phyloP scores from a whole-genome alignment of 139 green algal species.

The Micromonas commoda region DNA sequence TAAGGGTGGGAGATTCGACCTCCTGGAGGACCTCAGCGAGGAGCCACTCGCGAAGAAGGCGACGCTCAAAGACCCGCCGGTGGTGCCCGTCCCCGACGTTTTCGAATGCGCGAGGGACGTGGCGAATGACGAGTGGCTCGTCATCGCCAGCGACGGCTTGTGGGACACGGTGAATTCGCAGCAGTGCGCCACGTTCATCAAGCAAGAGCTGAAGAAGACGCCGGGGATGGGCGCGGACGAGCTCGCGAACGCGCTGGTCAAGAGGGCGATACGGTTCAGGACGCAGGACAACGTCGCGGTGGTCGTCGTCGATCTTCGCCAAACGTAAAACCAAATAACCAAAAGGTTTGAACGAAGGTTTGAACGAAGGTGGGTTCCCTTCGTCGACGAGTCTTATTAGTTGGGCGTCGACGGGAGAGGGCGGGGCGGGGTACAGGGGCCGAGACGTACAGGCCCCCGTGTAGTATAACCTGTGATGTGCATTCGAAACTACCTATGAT shows the following conservation, averaged over 20 bases:
- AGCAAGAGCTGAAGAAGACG: not conserved
- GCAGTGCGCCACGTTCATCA: conserved; percentile 42
- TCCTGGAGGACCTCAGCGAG: conserved; percentile 12
- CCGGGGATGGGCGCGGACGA: not conserved
- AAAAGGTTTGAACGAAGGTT: too few species aligned
- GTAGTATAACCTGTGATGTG: too few species aligned
- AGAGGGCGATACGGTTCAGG: not conserved
- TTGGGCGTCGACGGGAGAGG: too few species aligned
- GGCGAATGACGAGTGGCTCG: conserved; percentile 60
- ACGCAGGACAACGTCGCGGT: conserved; percentile 30
- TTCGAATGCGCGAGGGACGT: not conserved
- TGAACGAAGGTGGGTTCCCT: too few species aligned
- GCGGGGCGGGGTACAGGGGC: too few species aligned
- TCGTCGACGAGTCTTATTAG: too few species aligned
- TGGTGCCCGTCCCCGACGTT: conserved; percentile 11
- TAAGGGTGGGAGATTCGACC: conserved; percentile 27
- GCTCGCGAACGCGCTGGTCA: conserved; percentile 9
- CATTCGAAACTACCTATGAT: too few species aligned
- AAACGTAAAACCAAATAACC: not conserved
- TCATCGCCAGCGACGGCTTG: conserved; percentile 77
- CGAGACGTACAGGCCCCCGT: too few species aligned
- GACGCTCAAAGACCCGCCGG: not conserved
- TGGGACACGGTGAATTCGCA: conserved; percentile 68
- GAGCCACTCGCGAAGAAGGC: not conserved
- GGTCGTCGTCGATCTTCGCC: conserved; percentile 25